phyloP scores from a whole-genome alignment of 805 yeast species.

The Kodamaea sagamina region DNA sequence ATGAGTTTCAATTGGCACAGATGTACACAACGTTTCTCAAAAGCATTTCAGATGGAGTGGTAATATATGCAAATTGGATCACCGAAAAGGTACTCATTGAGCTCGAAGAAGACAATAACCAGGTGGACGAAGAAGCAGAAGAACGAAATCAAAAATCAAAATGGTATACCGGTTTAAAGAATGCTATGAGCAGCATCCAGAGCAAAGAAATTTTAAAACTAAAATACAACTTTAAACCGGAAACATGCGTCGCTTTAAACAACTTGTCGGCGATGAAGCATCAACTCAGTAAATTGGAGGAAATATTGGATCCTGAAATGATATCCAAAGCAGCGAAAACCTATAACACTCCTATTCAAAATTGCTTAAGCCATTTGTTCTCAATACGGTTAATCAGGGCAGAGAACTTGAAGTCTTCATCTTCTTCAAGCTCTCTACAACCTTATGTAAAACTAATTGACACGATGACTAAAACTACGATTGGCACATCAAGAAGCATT shows the following conservation, averaged over 20 bases:
- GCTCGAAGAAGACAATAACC: constrained; percentile 31
- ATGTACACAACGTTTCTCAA: constrained; percentile 61
- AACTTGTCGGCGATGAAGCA: constrained; percentile 55
- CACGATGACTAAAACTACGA: constrained; percentile 49
- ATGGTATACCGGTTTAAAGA: constrained; percentile 56
- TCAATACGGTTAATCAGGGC: constrained; percentile 65
- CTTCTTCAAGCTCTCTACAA: constrained; percentile 42
- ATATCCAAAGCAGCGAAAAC: constrained; percentile 44
- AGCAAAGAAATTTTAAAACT: constrained; percentile 37
- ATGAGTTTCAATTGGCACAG: constrained; percentile 60
- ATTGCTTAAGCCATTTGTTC: constrained; percentile 53
- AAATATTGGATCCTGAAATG: constrained; percentile 56
- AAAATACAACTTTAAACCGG: constrained; percentile 57
- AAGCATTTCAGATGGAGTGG: constrained; percentile 61
- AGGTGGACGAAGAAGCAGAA: constrained; percentile 15
- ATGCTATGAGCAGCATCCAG: constrained; percentile 45
- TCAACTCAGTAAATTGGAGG: constrained; percentile 54
- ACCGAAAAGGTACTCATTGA: constrained; percentile 43
- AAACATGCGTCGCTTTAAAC: constrained; percentile 71
- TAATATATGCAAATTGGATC: constrained; percentile 47
- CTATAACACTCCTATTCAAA: constrained; percentile 29
- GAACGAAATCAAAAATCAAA: constrained; percentile 24
- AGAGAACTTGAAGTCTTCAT: constrained; percentile 51
- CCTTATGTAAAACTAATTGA: constrained; percentile 66
- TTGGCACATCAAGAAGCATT: constrained; percentile 70